Percentiles rank a stretch among this genome's conserved stretches.
These are phyloP conservation scores for Cryptococcus maquisensis DNA, from an alignment of 1,284 basidiomycete genomes.

Conservation along the genomic window DNA sequence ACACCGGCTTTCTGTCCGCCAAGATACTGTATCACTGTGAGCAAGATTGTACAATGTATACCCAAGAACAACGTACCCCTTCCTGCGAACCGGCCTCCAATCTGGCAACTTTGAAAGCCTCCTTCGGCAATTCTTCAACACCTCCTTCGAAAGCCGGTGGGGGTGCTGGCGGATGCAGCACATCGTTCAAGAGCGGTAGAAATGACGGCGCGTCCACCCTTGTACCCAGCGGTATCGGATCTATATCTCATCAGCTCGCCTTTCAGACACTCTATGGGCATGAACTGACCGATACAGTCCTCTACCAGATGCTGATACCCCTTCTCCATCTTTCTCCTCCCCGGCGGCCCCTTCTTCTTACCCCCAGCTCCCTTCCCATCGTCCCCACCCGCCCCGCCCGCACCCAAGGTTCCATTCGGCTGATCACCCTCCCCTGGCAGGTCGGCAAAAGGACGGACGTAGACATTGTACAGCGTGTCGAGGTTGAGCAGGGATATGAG, in stretches of 20 bases:
- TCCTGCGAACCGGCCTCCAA: conserved; percentile 32
- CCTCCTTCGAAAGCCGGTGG: conserved; percentile 12
- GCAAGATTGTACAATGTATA: neutral
- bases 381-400: conserved; percentile 3
- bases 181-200: conserved; percentile 23
- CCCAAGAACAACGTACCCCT: conserved; percentile 22
- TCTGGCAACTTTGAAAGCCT: conserved; percentile 22
- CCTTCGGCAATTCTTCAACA: conserved; percentile 19
- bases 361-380: neutral
- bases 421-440: conserved; percentile 1
- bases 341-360: conserved; percentile 9
- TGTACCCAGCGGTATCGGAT: conserved; percentile 33
- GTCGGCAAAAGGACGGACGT: conserved; percentile 38
- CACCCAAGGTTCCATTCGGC: no score
- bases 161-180: conserved; percentile 7
- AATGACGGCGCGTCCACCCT: conserved; percentile 20
- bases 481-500: conserved; percentile 42
- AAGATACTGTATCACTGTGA: conserved; percentile 23
- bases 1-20: conserved; percentile 35
- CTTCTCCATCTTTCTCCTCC: conserved; percentile 29
- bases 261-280: neutral
- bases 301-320: conserved; percentile 39
- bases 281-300: conserved; percentile 42
- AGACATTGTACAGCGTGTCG: conserved; percentile 36
- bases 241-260: conserved; percentile 12